A percentile compares a stretch with the other conserved stretches of the same genome.
phyloP scores from a whole-genome alignment of 2,329 filamentous ascomycete genomes.

The Arachnomyces sp. region DNA sequence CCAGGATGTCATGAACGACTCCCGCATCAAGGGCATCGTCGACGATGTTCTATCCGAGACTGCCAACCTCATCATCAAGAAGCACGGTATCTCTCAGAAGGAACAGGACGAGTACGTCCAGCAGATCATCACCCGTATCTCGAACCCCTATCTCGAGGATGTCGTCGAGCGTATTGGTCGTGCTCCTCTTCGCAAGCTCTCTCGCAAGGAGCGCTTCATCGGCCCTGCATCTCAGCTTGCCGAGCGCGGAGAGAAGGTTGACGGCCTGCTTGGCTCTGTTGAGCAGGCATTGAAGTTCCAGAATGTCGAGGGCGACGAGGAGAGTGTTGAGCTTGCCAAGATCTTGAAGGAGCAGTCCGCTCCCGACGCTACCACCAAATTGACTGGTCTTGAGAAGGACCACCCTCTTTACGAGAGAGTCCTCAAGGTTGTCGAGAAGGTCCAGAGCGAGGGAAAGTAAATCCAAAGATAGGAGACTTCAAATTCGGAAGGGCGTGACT shows the following conservation, averaged over 20 bases:
- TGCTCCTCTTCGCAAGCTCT: slow-evolving; percentile 86
- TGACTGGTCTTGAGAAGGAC: slow-evolving; percentile 68
- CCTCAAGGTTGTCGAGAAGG: slow-evolving; percentile 69
- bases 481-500: too few species aligned
- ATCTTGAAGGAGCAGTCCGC: slow-evolving; percentile 69
- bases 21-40: slow-evolving; percentile 70
- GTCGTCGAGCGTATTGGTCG: slow-evolving; percentile 91
- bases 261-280: slow-evolving; percentile 68
- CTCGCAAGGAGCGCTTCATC: slow-evolving; percentile 91
- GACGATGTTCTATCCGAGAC: slow-evolving; percentile 76
- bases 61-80: slow-evolving; percentile 72
- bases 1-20: slow-evolving; percentile 77
- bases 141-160: slow-evolving; percentile 88
- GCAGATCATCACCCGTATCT: slow-evolving; percentile 86
- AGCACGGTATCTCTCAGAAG: slow-evolving; percentile 66
- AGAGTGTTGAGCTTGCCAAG: slow-evolving; percentile 76
- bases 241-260: slow-evolving; percentile 64
- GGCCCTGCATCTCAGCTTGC: slow-evolving; percentile 84
- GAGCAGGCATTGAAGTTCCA: slow-evolving; percentile 96
- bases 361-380: slow-evolving; percentile 66
- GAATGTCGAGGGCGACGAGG: slow-evolving; percentile 83
- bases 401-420: slow-evolving; percentile 74
- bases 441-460: slow-evolving; percentile 51
- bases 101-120: slow-evolving; percentile 83
- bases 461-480: too few species aligned